A percentile compares a stretch with the other conserved stretches of the same genome.
phyloP scores from a whole-genome alignment of 192 early-diverging fungal species.

The Coemansia asiatica region DNA sequence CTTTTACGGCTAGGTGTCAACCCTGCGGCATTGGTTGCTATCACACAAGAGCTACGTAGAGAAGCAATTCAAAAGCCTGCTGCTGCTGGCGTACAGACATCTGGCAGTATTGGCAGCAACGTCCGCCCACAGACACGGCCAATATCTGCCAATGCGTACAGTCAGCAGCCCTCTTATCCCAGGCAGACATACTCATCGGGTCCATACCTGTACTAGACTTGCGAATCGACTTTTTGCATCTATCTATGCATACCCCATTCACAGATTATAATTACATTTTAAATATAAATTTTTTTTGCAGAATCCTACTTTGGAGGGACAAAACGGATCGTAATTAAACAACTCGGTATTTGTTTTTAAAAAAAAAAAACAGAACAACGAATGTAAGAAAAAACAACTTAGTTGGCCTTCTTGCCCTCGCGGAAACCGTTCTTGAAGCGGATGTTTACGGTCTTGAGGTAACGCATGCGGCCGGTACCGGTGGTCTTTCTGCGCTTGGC shows the following conservation, averaged over 20 bases:
- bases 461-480: conserved; percentile 96
- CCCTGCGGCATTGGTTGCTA: conserved; percentile 44
- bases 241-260: too few species aligned
- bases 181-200: neutral
- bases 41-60: conserved; percentile 47
- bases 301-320: too few species aligned
- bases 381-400: neutral
- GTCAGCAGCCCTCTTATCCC: neutral
- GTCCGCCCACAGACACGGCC: conserved; percentile 2
- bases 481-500: conserved; percentile 98
- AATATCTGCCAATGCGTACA: neutral
- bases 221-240: too few species aligned
- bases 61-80: conserved; percentile 17
- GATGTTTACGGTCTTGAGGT: conserved; percentile 90
- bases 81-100: neutral
- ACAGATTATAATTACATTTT: too few species aligned
- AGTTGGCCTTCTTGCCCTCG: conserved; percentile 56
- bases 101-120: neutral
- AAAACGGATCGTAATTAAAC: too few species aligned
- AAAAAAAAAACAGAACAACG: neutral
- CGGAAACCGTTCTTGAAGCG: conserved; percentile 99
- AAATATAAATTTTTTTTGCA: too few species aligned
- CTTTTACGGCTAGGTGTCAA: conserved; percentile 48
- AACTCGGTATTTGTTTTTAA: neutral
- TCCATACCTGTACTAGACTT: conserved; percentile 4